Evolutionary conservation across 148 eudicot genomes (phyloP), one percentile per base, ranked within the genome.

Genomic region (Fallopia convolvulus): DNA sequence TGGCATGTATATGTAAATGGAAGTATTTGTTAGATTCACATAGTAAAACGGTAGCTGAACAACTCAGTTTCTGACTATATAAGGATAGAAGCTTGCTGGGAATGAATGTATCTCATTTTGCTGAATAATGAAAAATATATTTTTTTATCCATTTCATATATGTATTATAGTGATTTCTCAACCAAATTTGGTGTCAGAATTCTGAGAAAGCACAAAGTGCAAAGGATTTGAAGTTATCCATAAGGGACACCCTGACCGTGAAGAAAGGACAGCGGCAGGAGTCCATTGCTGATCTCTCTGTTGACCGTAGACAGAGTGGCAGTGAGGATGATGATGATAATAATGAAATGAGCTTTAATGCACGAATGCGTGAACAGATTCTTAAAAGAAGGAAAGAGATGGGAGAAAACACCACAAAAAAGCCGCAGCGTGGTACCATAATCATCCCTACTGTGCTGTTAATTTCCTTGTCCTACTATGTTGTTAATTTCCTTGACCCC

Each of bases 311-410:
- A 78, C 18, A 77, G 61, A 83, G 86, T 70, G 96, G 92, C 76
- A 80, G 70, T 8, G 84, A 80, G 10, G 82, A 52, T 21, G 82
- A 80, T 8, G 83, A 49, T 30, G 79, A 76, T 14, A 93, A 84
- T 0, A 93, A 90, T 81, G 99, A 92, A 74, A 86, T 78, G 56
- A 87, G 82, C 80, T 95, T 95, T 84, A 97, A 95, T 80, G 90
- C 86, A 39, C 85, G 92, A 71, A 95, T 95, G 97, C 99, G 99
- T 36, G 90, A 83, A 70, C 91, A 91, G 84, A 89, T 92, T 81
- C 87, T 92, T 56, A 89, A 56, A 77, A 95, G 80, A 81, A 84
- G 93, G 75, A 84, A 73, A 79, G 97, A 91, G 78, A 83, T 89
- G 53, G 99, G 94, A 74, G 94, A 88, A 85, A 65, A 77, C 76